These are phyloP conservation scores for Colletotrichum shisoi DNA, from an alignment of 2,329 filamentous ascomycete species.

Conservation along the genomic window DNA sequence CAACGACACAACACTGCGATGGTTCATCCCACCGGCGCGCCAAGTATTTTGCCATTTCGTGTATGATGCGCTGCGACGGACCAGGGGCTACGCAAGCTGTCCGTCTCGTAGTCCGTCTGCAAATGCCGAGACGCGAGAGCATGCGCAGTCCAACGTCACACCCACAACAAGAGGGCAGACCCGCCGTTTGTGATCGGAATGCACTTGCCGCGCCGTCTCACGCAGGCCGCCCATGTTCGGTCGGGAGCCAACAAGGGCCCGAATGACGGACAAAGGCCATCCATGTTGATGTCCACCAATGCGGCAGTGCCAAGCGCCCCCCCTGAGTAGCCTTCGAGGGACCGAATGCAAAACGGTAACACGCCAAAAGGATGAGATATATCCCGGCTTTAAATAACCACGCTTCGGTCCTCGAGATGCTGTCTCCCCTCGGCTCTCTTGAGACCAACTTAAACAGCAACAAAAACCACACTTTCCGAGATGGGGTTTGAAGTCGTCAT, in stretches of 20 bases:
- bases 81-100: background rate
- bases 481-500: slow-evolving; percentile 54
- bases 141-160: background rate
- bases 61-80: background rate
- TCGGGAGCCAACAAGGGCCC: slow-evolving; percentile 19
- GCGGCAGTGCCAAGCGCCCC: background rate
- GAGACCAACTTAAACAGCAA: background rate
- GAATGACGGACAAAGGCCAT: background rate
- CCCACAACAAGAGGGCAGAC: no score
- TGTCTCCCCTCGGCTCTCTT: background rate
- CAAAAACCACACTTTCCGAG: background rate
- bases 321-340: background rate
- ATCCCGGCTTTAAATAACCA: background rate
- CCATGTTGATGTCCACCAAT: background rate
- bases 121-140: background rate
- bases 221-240: slow-evolving; percentile 1
- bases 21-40: background rate
- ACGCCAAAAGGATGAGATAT: background rate
- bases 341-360: background rate
- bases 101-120: background rate
- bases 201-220: slow-evolving; percentile 4
- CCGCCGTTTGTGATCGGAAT: no score
- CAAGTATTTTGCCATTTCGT: background rate
- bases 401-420: no score
- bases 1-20: no score